Percentiles rank a stretch among this genome's conserved stretches.
These are phyloP conservation scores for Aspergillus sp. DNA, from an alignment of 2,329 filamentous ascomycete species.

Conservation along the genomic window DNA sequence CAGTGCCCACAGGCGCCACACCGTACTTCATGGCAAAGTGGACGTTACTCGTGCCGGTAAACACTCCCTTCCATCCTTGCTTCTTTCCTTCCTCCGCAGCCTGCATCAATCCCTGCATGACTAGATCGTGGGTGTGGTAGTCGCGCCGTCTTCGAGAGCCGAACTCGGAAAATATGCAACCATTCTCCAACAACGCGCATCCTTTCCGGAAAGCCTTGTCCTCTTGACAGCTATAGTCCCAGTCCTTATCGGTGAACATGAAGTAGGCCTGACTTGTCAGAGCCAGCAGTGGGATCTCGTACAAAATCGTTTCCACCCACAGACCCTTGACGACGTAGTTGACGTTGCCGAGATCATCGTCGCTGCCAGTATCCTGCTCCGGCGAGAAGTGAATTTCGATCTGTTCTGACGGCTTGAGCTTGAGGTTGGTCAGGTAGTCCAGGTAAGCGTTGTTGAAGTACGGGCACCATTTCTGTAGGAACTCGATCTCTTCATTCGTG, in stretches of 20 bases:
- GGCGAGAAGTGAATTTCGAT: slow-evolving; percentile 68
- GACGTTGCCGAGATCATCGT: slow-evolving; percentile 72
- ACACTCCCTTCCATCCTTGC: slow-evolving; percentile 67
- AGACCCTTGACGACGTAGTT: slow-evolving; percentile 75
- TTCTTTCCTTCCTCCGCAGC: slow-evolving; percentile 71
- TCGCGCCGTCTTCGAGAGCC: slow-evolving; percentile 85
- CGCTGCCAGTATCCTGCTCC: slow-evolving; percentile 59
- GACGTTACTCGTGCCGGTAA: slow-evolving; percentile 92
- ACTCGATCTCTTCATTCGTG: slow-evolving; percentile 75
- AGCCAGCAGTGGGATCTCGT: slow-evolving; percentile 92
- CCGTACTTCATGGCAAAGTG: slow-evolving; percentile 94
- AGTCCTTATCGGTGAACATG: slow-evolving; percentile 91
- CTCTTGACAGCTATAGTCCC: slow-evolving; percentile 84
- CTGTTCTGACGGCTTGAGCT: slow-evolving; percentile 77
- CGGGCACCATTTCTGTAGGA: slow-evolving; percentile 74
- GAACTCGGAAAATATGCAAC: slow-evolving; percentile 91
- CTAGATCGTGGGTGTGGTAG: slow-evolving; percentile 91
- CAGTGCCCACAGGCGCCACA: slow-evolving; percentile 81
- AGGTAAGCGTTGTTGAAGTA: slow-evolving; percentile 81
- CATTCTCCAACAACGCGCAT: slow-evolving; percentile 71
- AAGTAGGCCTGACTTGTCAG: slow-evolving; percentile 96
- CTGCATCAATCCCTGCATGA: slow-evolving; percentile 80
- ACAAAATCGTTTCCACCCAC: slow-evolving; percentile 95
- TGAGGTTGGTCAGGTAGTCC: slow-evolving; percentile 77
- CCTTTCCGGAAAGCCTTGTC: slow-evolving; percentile 84